Conservation (phyloP, 139 green algal species). For the Penium margaritaceum region DNA sequence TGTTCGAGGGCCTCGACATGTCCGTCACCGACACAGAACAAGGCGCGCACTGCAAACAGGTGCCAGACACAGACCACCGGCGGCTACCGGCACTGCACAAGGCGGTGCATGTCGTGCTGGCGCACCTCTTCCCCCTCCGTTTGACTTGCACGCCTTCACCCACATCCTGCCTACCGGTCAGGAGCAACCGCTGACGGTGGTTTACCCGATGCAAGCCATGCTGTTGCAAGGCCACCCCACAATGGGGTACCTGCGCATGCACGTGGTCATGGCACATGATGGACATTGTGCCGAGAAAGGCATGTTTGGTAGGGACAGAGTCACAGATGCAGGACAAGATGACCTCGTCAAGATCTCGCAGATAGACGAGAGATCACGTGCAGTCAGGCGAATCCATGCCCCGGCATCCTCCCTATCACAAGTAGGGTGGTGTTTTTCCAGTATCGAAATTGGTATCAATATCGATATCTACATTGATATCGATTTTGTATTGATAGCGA, state of each 20-base stretch:
- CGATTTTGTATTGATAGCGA: too few relatives aligned
- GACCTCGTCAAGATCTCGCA: slow-evolving; percentile 5
- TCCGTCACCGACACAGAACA: neutral
- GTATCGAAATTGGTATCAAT: too few relatives aligned
- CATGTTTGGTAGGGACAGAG: slow-evolving; percentile 18
- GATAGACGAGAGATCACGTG: neutral
- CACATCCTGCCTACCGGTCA: neutral
- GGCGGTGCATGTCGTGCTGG: too few relatives aligned
- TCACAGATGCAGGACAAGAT: slow-evolving; percentile 22
- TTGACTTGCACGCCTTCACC: too few relatives aligned
- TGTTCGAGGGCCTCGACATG: slow-evolving; percentile 20
- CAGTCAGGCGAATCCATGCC: neutral
- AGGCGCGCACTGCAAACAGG: too few relatives aligned
- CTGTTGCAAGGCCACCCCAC: neutral
- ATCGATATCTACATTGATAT: too few relatives aligned
- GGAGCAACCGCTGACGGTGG: slow-evolving; percentile 1
- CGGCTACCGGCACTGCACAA: too few relatives aligned
- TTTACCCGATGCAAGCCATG: slow-evolving; percentile 12
- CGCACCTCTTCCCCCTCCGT: too few relatives aligned
- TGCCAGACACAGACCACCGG: too few relatives aligned
- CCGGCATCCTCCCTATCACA: neutral
- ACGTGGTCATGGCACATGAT: slow-evolving; percentile 24
- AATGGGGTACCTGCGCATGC: slow-evolving; percentile 14
- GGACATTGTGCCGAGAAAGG: slow-evolving; percentile 27
- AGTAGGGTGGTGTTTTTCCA: too few relatives aligned